Evolutionary conservation across 345 rosid species (phyloP).

Genomic region (Salix suchowensis): DNA sequence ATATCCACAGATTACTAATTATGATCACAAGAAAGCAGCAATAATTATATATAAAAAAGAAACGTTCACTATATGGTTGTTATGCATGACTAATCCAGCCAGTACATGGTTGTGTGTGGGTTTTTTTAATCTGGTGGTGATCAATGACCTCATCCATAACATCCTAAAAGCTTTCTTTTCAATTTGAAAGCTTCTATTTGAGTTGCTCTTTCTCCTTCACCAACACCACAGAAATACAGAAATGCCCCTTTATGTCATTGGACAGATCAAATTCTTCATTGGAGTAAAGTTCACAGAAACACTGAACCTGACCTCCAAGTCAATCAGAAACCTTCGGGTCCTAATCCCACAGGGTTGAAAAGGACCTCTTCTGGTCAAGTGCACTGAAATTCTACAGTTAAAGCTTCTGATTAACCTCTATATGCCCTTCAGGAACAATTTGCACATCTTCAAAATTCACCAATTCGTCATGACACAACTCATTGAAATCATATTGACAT

Average conservation of each 20-base stretch:
- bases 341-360: constrained; percentile 5
- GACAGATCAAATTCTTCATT: not conserved
- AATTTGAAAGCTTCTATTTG: not conserved
- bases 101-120: not conserved
- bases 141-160: not conserved
- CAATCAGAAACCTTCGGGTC: not conserved
- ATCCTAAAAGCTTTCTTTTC: not conserved
- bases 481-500: not conserved
- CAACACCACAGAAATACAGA: not conserved
- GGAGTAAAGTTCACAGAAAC: not conserved
- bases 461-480: not conserved
- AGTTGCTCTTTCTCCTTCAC: not conserved
- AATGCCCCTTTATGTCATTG: not conserved
- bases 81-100: not conserved
- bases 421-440: not conserved
- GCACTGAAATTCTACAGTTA: not conserved
- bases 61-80: not conserved
- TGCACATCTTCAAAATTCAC: not conserved
- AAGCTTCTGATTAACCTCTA: not conserved
- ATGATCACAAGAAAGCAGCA: not conserved
- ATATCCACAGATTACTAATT: not conserved
- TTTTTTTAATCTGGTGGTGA: not conserved
- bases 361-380: constrained; percentile 11
- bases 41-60: not conserved
- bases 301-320: not conserved